A percentile compares a stretch with the other conserved stretches of the same genome.
phyloP scores from a whole-genome alignment of 176 grass and related monocot genomes.

The Phyllostachys edulis region DNA sequence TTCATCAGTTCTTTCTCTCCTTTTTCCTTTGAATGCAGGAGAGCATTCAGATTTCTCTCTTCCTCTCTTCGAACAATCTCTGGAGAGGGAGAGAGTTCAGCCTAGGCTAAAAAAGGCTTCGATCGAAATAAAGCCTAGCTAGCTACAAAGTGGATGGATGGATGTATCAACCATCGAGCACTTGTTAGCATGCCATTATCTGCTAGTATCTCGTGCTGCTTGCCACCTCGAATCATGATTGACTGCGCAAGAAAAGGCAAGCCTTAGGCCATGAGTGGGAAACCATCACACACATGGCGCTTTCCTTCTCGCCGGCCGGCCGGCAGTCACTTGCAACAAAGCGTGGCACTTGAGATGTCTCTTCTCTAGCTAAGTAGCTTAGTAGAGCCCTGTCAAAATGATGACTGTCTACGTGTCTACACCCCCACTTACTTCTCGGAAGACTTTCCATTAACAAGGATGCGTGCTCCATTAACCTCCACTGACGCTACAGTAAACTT shows the following conservation, averaged over 20 bases:
- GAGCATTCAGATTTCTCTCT: background rate
- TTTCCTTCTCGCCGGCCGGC: background rate
- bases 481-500: background rate
- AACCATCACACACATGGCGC: background rate
- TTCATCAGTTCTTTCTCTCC: background rate
- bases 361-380: background rate
- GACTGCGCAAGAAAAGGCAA: background rate
- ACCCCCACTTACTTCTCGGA: background rate
- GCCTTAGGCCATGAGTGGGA: conserved; percentile 28
- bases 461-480: conserved; percentile 30
- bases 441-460: background rate
- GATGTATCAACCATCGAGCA: background rate
- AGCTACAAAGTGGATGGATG: no score
- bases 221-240: conserved; percentile 33
- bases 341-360: conserved; percentile 32
- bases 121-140: no score
- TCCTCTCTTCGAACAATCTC: background rate
- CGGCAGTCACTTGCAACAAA: background rate
- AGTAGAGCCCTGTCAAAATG: background rate
- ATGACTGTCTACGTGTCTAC: background rate
- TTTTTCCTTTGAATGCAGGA: no score
- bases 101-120: no score
- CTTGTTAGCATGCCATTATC: background rate
- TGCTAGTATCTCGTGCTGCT: background rate
- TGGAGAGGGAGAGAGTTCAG: background rate